A percentile compares a stretch with the other conserved stretches of the same genome.
Evolutionary conservation across 2,329 filamentous ascomycete species (phyloP).

Genomic region (Scedosporium apiospermum): DNA sequence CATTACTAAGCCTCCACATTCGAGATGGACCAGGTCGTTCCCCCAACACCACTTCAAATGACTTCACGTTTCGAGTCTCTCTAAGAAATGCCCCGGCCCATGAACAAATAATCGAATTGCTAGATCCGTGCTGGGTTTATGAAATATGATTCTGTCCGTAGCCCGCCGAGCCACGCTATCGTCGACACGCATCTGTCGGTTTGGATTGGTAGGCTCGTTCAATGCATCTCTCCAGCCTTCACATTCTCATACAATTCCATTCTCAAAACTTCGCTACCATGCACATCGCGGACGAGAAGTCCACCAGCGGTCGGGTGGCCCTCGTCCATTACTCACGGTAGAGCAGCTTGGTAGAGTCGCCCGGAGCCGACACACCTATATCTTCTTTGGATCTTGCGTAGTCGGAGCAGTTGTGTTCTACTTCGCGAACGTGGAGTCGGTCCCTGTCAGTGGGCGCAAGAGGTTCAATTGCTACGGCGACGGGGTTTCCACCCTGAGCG

Average conservation of each 20-base stretch:
- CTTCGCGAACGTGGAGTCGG: constrained; percentile 58
- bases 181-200: too few relatives aligned
- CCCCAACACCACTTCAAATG: too few relatives aligned
- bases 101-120: too few relatives aligned
- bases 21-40: too few relatives aligned
- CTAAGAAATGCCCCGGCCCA: too few relatives aligned
- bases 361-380: constrained; percentile 26
- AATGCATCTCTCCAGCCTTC: not conserved
- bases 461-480: constrained; percentile 63
- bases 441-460: constrained; percentile 61
- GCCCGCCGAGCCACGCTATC: too few relatives aligned
- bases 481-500: constrained; percentile 33
- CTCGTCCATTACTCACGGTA: constrained; percentile 25
- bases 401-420: constrained; percentile 49
- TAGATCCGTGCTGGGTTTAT: too few relatives aligned
- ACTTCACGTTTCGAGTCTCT: too few relatives aligned
- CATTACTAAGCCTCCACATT: too few relatives aligned
- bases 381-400: constrained; percentile 30
- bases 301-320: not conserved
- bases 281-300: not conserved
- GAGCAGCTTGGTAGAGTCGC: constrained; percentile 21
- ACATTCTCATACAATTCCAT: not conserved
- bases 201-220: not conserved
- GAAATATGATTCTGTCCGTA: too few relatives aligned
- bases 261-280: not conserved